Evolutionary conservation across 768 basidiomycete genomes (phyloP).

Genomic region (Ephemerocybe angulata): DNA sequence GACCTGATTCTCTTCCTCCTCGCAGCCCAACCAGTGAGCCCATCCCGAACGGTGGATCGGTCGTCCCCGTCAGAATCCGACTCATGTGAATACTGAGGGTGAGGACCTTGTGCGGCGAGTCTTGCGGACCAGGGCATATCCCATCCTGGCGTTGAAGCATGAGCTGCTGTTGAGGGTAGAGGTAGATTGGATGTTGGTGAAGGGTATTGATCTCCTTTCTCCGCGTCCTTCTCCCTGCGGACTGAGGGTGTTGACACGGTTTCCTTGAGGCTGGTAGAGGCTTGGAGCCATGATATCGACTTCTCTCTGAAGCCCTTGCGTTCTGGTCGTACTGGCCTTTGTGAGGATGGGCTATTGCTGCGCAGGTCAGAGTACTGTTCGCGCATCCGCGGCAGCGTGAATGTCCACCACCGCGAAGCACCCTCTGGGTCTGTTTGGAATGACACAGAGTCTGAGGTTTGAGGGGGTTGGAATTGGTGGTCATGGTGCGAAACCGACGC

Average conservation of each 20-base stretch:
- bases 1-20: slow-evolving; percentile 50
- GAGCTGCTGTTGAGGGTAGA: slow-evolving; percentile 47
- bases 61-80: slow-evolving; percentile 27
- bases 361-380: slow-evolving; percentile 1
- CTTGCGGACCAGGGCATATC: slow-evolving; percentile 63
- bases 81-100: slow-evolving; percentile 23
- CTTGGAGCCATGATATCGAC: slow-evolving; percentile 52
- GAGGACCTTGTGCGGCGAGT: slow-evolving; percentile 37
- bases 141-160: slow-evolving; percentile 60
- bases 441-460: slow-evolving; percentile 52
- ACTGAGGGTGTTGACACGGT: slow-evolving; percentile 30
- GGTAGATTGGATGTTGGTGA: slow-evolving; percentile 34
- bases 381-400: slow-evolving; percentile 51
- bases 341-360: slow-evolving; percentile 14
- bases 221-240: slow-evolving; percentile 29
- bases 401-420: slow-evolving; percentile 70
- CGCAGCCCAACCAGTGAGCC: slow-evolving; percentile 26
- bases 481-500: slow-evolving; percentile 17
- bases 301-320: slow-evolving; percentile 39
- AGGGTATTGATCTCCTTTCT: slow-evolving; percentile 23
- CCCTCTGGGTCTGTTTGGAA: slow-evolving; percentile 39
- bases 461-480: slow-evolving; percentile 30
- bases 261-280: slow-evolving; percentile 35
- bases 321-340: slow-evolving; percentile 25
- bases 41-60: slow-evolving; percentile 22